Base-by-base conservation (phyloP, 192 early-diverging fungal species). In the Podochytrium sp. region DNA sequence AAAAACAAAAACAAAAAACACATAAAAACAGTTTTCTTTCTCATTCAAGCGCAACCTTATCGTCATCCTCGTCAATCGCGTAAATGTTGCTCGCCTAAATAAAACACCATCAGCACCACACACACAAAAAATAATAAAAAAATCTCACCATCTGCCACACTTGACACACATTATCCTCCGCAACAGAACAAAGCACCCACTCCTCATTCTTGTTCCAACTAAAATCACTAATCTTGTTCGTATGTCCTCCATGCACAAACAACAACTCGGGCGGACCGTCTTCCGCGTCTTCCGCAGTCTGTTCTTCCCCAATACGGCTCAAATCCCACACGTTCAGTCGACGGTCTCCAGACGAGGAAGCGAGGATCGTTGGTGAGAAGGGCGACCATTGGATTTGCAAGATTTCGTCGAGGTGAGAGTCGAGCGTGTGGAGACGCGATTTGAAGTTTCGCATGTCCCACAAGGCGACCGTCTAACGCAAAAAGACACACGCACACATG, bases 241-340 rank as follows among this genome's bases (percentile, higher is more conserved):
- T 98, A 69, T 99, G 97, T 6, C 97, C 97, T 43, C 97, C 97
- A 73, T 99, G 97, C 37, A 99, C 91, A 84, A 97, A 99, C 92
- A 99, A 84, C 40, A 99, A 86, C 76, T 99, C 97, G 6, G 97
- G 95, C 35, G 95, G 96, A 7, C 96, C 96, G 75, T 97, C 95
- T 78, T 97, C 96, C n/a, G 94, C 93, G 82, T 99, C 96, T 75
- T 98, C 94, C 6, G 94, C 83, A 0, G 91, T 89, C 80, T 96
- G 95, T 78, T 97, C 95, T 71, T 95, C 92, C 55, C 95, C 97
- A 75, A 99, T 98, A 25, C 94, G 84, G 56, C 88, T 90, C 72
- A 97, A 72, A 74, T 99, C 97, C 97, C 97, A 99, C 14, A 99
- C 90, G 66, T 93, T 91, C 63, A 98, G 87, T 20, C 97, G 83